Conservation (phyloP, 805 yeast genomes). For the Spathaspora girioi region DNA sequence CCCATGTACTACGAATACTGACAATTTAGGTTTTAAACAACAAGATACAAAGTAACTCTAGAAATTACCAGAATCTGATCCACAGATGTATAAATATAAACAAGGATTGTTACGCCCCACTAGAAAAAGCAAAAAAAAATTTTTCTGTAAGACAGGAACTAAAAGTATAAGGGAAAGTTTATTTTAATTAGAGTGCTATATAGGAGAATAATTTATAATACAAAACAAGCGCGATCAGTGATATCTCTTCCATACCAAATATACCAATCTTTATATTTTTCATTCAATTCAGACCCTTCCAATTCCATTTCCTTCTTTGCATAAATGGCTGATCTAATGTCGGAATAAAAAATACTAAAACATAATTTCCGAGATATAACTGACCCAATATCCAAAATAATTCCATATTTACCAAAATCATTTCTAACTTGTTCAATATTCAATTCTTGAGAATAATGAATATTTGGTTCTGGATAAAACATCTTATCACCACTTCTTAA, state of each 20-base stretch:
- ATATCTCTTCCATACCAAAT: constrained; percentile 67
- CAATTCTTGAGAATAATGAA: constrained; percentile 40
- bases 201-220: constrained; percentile 4
- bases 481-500: constrained; percentile 18
- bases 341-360: constrained; percentile 56
- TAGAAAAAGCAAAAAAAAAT: too few species aligned
- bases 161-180: too few species aligned
- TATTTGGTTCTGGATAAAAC: constrained; percentile 42
- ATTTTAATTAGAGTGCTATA: too few species aligned
- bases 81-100: too few species aligned
- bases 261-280: constrained; percentile 57
- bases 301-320: constrained; percentile 48
- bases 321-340: constrained; percentile 54
- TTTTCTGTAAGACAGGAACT: too few species aligned
- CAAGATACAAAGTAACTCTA: too few species aligned
- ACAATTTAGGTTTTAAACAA: too few species aligned
- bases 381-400: constrained; percentile 58
- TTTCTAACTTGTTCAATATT: constrained; percentile 38
- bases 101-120: too few species aligned
- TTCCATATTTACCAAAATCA: constrained; percentile 58
- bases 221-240: constrained; percentile 52
- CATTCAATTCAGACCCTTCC: constrained; percentile 29
- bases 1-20: too few species aligned
- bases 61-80: too few species aligned
- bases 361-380: constrained; percentile 64